These are phyloP conservation scores for Dipsacomyces acuminosporus DNA, from an alignment of 371 early-diverging fungal species.

Conservation along the genomic window DNA sequence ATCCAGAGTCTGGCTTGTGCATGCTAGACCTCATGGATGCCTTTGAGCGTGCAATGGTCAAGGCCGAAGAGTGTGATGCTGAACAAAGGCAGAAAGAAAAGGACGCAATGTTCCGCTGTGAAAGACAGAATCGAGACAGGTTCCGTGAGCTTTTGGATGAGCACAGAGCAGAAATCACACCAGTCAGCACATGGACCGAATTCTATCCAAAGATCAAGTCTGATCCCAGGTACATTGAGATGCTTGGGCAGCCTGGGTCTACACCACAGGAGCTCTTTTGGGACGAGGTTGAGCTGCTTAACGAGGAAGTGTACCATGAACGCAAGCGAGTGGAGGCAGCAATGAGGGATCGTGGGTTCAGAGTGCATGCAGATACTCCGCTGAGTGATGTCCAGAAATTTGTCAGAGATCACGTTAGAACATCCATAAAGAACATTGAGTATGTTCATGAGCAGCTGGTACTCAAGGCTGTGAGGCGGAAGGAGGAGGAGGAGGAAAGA, in stretches of 20 bases:
- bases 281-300: conserved; percentile 77
- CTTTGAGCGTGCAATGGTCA: conserved; percentile 72
- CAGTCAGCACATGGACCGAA: conserved; percentile 77
- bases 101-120: conserved; percentile 5
- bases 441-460: conserved; percentile 49
- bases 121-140: conserved; percentile 18
- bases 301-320: conserved; percentile 67
- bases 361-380: conserved; percentile 14
- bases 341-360: conserved; percentile 29
- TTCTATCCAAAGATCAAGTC: conserved; percentile 68
- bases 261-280: conserved; percentile 88
- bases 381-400: conserved; percentile 17
- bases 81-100: conserved; percentile 31
- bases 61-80: conserved; percentile 58
- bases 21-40: conserved; percentile 72
- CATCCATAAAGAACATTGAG: conserved; percentile 49
- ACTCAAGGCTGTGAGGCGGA: conserved; percentile 57
- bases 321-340: conserved; percentile 58
- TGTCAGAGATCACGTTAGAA: conserved; percentile 23
- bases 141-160: conserved; percentile 56
- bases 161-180: conserved; percentile 55
- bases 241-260: conserved; percentile 81
- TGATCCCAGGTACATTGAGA: conserved; percentile 63
- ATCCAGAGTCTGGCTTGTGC: conserved; percentile 66
- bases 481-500: conserved; percentile 70